Base-by-base conservation (phyloP, 169 alveolate species). In the Eimeria zaria region DNA sequence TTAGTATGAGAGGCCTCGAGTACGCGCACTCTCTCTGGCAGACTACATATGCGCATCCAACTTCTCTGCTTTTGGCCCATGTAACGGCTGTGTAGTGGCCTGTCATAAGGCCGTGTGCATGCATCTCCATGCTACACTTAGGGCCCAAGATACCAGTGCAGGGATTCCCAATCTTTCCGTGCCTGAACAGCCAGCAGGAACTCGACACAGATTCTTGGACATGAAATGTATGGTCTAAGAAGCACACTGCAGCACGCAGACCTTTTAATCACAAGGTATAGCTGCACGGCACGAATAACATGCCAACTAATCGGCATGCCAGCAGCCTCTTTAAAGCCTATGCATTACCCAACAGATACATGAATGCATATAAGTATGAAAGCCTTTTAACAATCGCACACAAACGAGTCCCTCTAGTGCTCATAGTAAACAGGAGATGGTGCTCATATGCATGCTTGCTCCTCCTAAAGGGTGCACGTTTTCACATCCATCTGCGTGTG, bases 1-100 rank as follows among this genome's bases (percentile, higher is more conserved):
- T 69, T 33, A 91, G 80, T 9, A 91, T 18, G 33, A 91, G 6
- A 24, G 58, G 58, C 73, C 96, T n/a, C n/a, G 14, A 33, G 24
- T 76, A 58, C 30, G 41, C 0, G 62, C 81, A 74, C 73, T 58
- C 18, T 33, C 91, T 71, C 18, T 58, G 44, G 90, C 96, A 91
- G 90, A 76, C 83, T 22, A 39, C 62, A 83, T 74, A 91, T 62
- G 84, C 96, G 81, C 96, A 91, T 46, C 91, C 96, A 36, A 91
- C 55, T 76, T 91, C 84, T 11, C 9, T 51, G 51, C 69, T 58
- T 0, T 6, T 36, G 9, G 0, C 24, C 83, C 90, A 91, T 22
- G 41, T 83, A 33, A 51, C 60, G 30, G 85, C 78, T 4, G 91
- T 76, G 83, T 16, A 91, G 81, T 91, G 96, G 44, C 96, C 96